Percentiles rank a stretch among this genome's conserved stretches.
These are phyloP conservation scores for Auriscalpium vulgare DNA, from an alignment of 768 basidiomycete genomes.

Conservation along the genomic window DNA sequence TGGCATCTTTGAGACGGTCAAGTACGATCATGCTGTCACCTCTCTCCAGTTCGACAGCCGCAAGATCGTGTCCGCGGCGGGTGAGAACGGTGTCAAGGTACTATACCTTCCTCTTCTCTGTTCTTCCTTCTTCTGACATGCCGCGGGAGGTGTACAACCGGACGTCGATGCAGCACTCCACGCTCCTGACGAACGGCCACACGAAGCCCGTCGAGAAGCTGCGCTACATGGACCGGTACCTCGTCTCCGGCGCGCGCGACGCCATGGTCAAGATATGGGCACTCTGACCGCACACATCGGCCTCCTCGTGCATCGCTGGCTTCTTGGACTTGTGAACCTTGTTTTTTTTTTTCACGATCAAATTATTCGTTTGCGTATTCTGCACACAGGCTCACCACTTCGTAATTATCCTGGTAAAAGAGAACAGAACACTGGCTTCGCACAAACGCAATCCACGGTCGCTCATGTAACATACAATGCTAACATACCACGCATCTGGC, in stretches of 20 bases:
- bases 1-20: slow-evolving; percentile 77
- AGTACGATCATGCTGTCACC: slow-evolving; percentile 87
- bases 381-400: no score
- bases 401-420: no score
- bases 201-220: slow-evolving; percentile 79
- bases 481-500: no score
- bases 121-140: background rate
- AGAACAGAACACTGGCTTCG: no score
- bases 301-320: no score
- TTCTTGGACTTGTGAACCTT: no score
- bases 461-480: no score
- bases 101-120: background rate
- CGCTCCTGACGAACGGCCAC: slow-evolving; percentile 88
- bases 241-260: slow-evolving; percentile 87
- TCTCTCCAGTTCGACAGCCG: slow-evolving; percentile 90
- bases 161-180: slow-evolving; percentile 82
- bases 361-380: no score
- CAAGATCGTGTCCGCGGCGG: slow-evolving; percentile 86
- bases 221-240: slow-evolving; percentile 94
- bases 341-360: no score
- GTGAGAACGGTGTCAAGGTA: slow-evolving; percentile 91
- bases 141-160: slow-evolving; percentile 82
- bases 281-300: slow-evolving; percentile 37
- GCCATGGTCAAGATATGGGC: slow-evolving; percentile 89
- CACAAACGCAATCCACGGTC: no score